These are phyloP conservation scores for Suillus lakei DNA, from an alignment of 768 basidiomycete genomes.

Conservation along the genomic window DNA sequence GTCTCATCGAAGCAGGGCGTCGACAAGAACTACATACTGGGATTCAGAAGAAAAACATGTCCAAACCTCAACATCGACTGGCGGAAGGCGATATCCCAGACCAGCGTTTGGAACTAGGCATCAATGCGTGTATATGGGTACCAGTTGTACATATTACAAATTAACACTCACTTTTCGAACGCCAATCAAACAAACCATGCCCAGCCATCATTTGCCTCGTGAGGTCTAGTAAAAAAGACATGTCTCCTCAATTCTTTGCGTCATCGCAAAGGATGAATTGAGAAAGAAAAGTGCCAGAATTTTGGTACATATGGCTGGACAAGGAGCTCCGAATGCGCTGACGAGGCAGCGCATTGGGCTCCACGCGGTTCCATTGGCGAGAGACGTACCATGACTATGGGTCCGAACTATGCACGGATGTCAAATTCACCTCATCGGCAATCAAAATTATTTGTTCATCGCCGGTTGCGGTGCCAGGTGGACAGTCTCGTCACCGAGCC, in stretches of 20 bases:
- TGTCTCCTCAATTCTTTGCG: not conserved
- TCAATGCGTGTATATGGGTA: not conserved
- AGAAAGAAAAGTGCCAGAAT: not conserved
- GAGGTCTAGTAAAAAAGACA: not conserved
- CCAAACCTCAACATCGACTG: conserved; percentile 8
- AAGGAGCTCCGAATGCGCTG: not conserved
- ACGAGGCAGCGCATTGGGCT: not conserved
- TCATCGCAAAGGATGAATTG: not conserved
- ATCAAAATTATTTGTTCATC: not conserved
- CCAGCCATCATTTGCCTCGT: not conserved
- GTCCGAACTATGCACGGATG: not conserved
- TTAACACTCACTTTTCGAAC: conserved; percentile 1
- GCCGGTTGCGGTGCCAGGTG: not conserved
- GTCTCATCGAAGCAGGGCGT: not conserved
- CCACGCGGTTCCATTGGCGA: not conserved
- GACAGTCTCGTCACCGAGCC: not conserved
- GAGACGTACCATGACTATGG: not conserved
- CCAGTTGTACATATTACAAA: not conserved
- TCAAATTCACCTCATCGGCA: not conserved
- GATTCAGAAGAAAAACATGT: conserved; percentile 1
- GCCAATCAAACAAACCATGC: conserved; percentile 3
- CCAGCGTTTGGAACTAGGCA: not conserved
- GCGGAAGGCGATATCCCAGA: not conserved
- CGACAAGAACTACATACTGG: not conserved
- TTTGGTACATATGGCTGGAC: not conserved